These are phyloP conservation scores for Aspergillus incahuasiensis DNA, from an alignment of 495 filamentous ascomycete genomes.

Conservation along the genomic window DNA sequence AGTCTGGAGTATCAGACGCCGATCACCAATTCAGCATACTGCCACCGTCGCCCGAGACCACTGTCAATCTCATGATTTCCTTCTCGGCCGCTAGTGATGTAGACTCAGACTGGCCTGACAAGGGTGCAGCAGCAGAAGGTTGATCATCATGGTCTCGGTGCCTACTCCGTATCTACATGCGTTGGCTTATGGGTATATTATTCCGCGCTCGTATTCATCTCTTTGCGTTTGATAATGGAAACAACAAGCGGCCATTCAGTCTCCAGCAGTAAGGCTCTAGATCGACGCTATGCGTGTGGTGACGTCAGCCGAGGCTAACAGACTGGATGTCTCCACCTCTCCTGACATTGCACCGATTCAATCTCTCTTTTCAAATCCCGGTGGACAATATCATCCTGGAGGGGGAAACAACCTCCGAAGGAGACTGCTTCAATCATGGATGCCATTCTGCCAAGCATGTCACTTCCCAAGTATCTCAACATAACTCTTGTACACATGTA, in stretches of 20 bases:
- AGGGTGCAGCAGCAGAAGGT: not conserved
- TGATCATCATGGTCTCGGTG: not conserved
- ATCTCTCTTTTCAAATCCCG: not conserved
- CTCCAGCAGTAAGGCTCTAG: not conserved
- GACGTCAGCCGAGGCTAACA: constrained; percentile 25
- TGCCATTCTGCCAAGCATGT: not conserved
- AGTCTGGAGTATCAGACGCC: not conserved
- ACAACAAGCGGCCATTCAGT: not conserved
- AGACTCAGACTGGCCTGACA: not conserved
- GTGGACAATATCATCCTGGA: not conserved
- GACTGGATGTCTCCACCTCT: not conserved
- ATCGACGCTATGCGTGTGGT: constrained; percentile 4
- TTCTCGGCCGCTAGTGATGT: not conserved
- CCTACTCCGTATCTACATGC: not conserved
- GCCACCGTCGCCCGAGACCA: no score
- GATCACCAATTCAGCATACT: constrained; percentile 2
- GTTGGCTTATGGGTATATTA: not conserved
- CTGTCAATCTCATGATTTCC: not conserved
- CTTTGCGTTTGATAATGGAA: not conserved
- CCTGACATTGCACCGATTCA: not conserved
- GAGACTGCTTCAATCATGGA: not conserved
- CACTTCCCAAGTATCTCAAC: not conserved
- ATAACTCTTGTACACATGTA: no score
- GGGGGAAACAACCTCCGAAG: not conserved
- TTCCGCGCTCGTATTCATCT: not conserved